These are phyloP conservation scores for Chloris gayana DNA, from an alignment of 176 grass and related monocot species.

Conservation along the genomic window DNA sequence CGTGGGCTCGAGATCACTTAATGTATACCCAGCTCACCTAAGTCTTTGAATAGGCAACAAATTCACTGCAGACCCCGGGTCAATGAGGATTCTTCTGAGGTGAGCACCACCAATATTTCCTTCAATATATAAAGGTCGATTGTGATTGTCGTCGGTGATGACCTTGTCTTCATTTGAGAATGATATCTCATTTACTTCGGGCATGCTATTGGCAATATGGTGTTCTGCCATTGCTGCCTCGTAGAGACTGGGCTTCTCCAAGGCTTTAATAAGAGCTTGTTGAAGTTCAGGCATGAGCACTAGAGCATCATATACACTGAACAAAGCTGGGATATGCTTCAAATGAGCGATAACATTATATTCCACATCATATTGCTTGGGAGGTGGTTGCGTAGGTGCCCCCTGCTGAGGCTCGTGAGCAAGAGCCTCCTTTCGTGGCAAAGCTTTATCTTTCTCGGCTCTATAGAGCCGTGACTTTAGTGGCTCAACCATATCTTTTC, in stretches of 20 bases:
- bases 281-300: neutral
- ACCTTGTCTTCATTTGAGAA: neutral
- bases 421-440: neutral
- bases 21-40: neutral
- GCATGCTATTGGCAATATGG: accelerated
- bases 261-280: neutral
- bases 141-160: neutral
- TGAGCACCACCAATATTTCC: neutral
- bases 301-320: neutral
- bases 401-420: neutral
- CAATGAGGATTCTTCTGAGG: neutral
- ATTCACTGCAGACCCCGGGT: neutral
- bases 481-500: neutral
- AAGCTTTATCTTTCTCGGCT: neutral
- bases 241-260: neutral
- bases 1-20: neutral
- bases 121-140: no score
- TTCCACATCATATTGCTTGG: neutral
- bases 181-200: neutral
- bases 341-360: neutral
- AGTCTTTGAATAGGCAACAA: neutral
- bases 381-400: neutral
- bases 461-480: neutral
- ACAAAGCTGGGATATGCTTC: neutral
- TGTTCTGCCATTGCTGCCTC: neutral